Base-by-base conservation (phyloP, 1,284 basidiomycete species). In the Puccinia horiana region DNA sequence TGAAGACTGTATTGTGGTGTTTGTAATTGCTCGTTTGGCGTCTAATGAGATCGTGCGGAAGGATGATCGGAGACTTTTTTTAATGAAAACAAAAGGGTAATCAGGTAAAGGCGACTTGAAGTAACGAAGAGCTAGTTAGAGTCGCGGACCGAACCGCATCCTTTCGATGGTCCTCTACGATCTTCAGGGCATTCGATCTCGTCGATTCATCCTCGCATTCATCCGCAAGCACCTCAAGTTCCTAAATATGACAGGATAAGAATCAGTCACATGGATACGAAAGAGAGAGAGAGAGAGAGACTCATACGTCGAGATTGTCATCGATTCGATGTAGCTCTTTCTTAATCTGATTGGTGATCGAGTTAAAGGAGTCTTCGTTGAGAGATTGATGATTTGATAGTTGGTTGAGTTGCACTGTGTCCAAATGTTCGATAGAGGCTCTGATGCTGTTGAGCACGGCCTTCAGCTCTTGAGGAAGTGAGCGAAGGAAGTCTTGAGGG, bases 21-120 rank as follows among this genome's bases (percentile, higher is more conserved):
- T 61, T 0, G 69, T 37, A 18, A 81, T n/a, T 32, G 37, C 44
- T 65, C 70, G n/a, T 73, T 81, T 81, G 61, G 52, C 26, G 44
- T 81, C 79, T 40, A 81, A 61, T 18, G 79, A 81, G 58, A 56
- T 74, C 14, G 54, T 74, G 12, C 79, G 79, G 54, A 81, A 61
- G 26, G 29, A 35, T 0, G 54, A 54, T 56, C 79, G 26, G 29
- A 81, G 79, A 29, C 79, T 81, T 52, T 37, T 26, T 58, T 44
- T 16, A 49, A 29, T 32, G 18, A 29, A 56, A 47, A 56, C 44
- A 26, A 14, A 3, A 32, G 12, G 42, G 37, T 4, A 70, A 26
- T n/a, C 1, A 37, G 40, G 42, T 67, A 18, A 40, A 20, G 12
- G 29, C 26, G 14, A 14, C n/a, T 42, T 37, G 32, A 23, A 40